A percentile compares a stretch with the other conserved stretches of the same genome.
Conservation (phyloP, 2,329 filamentous ascomycete genomes). For the Rutstroemia sp. region DNA sequence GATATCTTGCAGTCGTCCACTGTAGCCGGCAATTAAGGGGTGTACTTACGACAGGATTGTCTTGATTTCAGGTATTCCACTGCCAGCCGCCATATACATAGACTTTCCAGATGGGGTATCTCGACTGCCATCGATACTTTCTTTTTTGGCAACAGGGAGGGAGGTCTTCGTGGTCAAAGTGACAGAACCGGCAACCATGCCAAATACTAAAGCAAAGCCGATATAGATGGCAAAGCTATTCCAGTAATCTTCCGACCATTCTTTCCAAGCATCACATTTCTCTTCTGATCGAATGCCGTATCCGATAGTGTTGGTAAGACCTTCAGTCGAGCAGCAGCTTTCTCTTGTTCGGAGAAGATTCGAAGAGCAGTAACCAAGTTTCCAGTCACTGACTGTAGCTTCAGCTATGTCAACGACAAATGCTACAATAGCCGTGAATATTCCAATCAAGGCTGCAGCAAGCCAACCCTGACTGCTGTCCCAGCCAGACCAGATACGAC, state of each 20-base stretch:
- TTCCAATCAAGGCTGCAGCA: conserved; percentile 44
- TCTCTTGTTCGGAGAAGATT: conserved; percentile 41
- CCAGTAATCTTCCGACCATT: conserved; percentile 30
- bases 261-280: conserved; percentile 19
- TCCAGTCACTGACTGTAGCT: conserved; percentile 49
- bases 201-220: conserved; percentile 41
- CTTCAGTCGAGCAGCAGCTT: conserved; percentile 36
- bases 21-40: background rate
- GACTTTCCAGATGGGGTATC: conserved; percentile 37
- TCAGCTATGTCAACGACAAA: conserved; percentile 48
- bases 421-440: conserved; percentile 46
- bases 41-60: conserved; percentile 37
- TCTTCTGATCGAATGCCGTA: conserved; percentile 18
- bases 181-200: conserved; percentile 39
- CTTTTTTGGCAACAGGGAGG: conserved; percentile 35
- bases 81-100: conserved; percentile 49
- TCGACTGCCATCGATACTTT: conserved; percentile 24
- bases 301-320: background rate
- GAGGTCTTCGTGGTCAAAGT: conserved; percentile 43
- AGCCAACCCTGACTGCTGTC: conserved; percentile 49
- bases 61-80: conserved; percentile 55
- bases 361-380: conserved; percentile 44
- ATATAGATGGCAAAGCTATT: conserved; percentile 41
- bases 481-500: conserved; percentile 34
- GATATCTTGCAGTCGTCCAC: too few relatives aligned